Evolutionary conservation across 1,284 basidiomycete genomes (phyloP), one percentile per base, ranked within the genome.

Genomic region (Testicularia cyperi): DNA sequence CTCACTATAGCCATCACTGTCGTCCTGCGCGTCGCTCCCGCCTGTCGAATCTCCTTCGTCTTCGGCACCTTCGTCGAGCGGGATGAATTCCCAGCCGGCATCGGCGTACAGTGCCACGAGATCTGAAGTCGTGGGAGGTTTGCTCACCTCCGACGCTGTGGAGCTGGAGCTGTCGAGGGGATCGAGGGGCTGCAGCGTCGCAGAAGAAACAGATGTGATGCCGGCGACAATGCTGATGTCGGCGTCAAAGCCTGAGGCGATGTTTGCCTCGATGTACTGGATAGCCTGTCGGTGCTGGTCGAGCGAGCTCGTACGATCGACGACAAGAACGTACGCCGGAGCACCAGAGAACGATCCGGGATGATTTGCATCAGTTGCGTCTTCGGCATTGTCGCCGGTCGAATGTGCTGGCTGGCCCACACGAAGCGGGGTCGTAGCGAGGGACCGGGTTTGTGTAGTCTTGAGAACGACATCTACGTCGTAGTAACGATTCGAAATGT

Each of bases 401-500:
- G 18, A n/a, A 1, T 43, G 41, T 6, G 37, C 55, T n/a, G n/a
- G n/a, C n/a, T n/a, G n/a, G n/a, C n/a, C n/a, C n/a, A n/a, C n/a
- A n/a, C n/a, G n/a, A n/a, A n/a, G n/a, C n/a, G n/a, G n/a, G n/a
- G n/a, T n/a, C n/a, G n/a, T n/a, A n/a, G n/a, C n/a, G n/a, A n/a
- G n/a, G n/a, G n/a, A n/a, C n/a, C n/a, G n/a, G 4, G n/a, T 24
- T 24, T 40, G 52, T 12, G 48, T 47, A 0, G 58, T 52, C 26
- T 44, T 57, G 31, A 70, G 49, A 3, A 48, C 44, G 14, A 70
- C 60, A 15, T 68, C 62, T 15, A 41, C 68, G 2, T 62, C 52
- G 23, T 70, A 70, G 58, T 70, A 70, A 2, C 65, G 55, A 33
- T 70, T 70, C 0, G 58, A 60, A 30, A 70, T 70, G 38, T 51